These are phyloP conservation scores for Nemania diffusa DNA, from an alignment of 2,329 filamentous ascomycete species.

Conservation along the genomic window DNA sequence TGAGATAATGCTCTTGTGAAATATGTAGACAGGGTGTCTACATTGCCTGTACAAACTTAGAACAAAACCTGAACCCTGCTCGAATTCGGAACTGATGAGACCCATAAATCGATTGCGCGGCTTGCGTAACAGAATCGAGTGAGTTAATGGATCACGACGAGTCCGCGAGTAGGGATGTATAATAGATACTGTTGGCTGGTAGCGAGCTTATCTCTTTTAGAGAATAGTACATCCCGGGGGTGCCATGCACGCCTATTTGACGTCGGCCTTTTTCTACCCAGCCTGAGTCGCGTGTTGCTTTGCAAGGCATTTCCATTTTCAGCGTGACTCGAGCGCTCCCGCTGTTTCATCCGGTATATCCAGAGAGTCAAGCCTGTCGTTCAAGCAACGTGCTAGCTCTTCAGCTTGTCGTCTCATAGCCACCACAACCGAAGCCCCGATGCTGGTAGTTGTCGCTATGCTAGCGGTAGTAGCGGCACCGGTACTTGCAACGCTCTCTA, in stretches of 20 bases:
- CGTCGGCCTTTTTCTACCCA: background rate
- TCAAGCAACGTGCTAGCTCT: conserved; percentile 68
- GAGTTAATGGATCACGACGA: background rate
- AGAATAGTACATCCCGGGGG: background rate
- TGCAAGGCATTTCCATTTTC: conserved; percentile 4
- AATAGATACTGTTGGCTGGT: background rate
- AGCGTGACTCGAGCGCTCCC: conserved; percentile 42
- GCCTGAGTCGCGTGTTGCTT: conserved; percentile 1
- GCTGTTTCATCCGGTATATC: conserved; percentile 63
- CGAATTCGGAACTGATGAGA: background rate
- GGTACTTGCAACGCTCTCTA: conserved; percentile 59
- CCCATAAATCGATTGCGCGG: conserved; percentile 4
- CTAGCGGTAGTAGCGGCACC: conserved; percentile 58
- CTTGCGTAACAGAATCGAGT: background rate
- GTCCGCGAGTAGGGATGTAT: conserved; percentile 2
- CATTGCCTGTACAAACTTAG: background rate
- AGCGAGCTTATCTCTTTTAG: background rate
- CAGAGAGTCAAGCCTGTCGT: conserved; percentile 67
- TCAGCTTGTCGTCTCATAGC: conserved; percentile 66
- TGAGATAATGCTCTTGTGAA: background rate
- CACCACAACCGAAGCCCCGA: conserved; percentile 59
- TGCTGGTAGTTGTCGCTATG: conserved; percentile 50
- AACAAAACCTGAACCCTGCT: background rate
- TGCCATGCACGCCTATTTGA: background rate
- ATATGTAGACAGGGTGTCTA: conserved; percentile 4